Conservation (phyloP, 2,329 filamentous ascomycete species). For the Exophiala spinifera region DNA sequence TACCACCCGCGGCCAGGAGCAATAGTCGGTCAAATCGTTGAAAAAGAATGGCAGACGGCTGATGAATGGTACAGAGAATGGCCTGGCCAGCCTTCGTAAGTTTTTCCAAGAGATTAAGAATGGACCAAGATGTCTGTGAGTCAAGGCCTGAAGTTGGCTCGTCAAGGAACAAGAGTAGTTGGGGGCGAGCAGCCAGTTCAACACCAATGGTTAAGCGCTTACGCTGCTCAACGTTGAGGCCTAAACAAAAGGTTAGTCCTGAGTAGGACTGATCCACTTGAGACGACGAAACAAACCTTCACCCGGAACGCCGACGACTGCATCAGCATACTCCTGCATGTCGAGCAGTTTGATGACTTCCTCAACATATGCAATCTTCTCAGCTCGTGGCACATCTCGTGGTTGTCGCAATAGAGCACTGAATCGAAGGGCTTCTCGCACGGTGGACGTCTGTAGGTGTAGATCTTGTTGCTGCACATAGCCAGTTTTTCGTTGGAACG, state of each 20-base stretch:
- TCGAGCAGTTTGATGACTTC: slow-evolving; percentile 87
- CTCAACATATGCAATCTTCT: slow-evolving; percentile 87
- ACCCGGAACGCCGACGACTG: slow-evolving; percentile 82
- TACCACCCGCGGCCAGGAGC: slow-evolving; percentile 62
- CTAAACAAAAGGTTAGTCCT: slow-evolving; percentile 16
- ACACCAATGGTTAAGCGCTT: slow-evolving; percentile 87
- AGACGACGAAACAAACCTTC: slow-evolving; percentile 53
- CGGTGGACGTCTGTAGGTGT: slow-evolving; percentile 77
- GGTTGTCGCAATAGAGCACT: slow-evolving; percentile 83
- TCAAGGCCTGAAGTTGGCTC: slow-evolving; percentile 95
- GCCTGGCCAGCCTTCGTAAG: slow-evolving; percentile 84
- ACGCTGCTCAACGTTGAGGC: slow-evolving; percentile 60
- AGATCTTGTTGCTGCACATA: slow-evolving; percentile 93
- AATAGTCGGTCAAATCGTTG: slow-evolving; percentile 70
- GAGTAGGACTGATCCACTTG: neutral
- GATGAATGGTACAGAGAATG: slow-evolving; percentile 94
- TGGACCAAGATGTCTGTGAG: slow-evolving; percentile 88
- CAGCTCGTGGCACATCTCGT: slow-evolving; percentile 61
- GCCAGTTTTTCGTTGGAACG: slow-evolving; percentile 86
- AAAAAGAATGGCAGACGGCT: slow-evolving; percentile 89
- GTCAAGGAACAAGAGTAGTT: slow-evolving; percentile 82
- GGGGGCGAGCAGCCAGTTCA: slow-evolving; percentile 86
- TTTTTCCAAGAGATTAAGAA: slow-evolving; percentile 81
- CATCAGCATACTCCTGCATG: slow-evolving; percentile 86
- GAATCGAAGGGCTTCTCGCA: slow-evolving; percentile 83